Conservation (phyloP, 1,284 basidiomycete species). For the Leucoagaricus sp. region DNA sequence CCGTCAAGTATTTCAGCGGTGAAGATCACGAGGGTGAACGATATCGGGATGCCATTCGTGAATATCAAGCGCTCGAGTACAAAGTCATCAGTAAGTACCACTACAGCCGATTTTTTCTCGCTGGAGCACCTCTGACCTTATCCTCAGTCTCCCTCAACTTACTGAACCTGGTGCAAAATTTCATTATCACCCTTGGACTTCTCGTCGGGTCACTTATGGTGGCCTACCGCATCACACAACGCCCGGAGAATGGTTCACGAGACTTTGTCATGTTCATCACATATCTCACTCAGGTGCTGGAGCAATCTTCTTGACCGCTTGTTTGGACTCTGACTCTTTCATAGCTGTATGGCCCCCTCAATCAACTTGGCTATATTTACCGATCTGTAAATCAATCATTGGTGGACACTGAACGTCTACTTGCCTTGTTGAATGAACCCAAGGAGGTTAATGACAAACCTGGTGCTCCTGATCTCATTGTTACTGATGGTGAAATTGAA, state of each 20-base stretch:
- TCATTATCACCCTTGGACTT: constrained; percentile 77
- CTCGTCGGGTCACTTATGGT: constrained; percentile 80
- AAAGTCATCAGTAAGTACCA: constrained; percentile 67
- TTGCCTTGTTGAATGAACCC: constrained; percentile 75
- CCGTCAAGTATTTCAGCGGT: constrained; percentile 84
- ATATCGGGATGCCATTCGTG: constrained; percentile 71
- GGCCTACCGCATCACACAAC: constrained; percentile 60
- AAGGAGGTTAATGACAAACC: constrained; percentile 83
- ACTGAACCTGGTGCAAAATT: constrained; percentile 76
- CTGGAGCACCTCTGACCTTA: constrained; percentile 2
- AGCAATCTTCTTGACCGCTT: not conserved
- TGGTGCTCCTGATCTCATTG: constrained; percentile 70
- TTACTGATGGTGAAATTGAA: constrained; percentile 79
- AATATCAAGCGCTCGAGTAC: constrained; percentile 78
- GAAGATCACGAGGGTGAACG: constrained; percentile 79
- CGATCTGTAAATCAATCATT: constrained; percentile 73
- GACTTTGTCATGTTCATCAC: constrained; percentile 81
- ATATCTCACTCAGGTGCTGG: constrained; percentile 70
- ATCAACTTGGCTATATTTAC: constrained; percentile 74
- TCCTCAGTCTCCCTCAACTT: constrained; percentile 66
- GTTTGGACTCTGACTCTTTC: constrained; percentile 13
- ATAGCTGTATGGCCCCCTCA: constrained; percentile 72
- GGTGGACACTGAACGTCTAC: constrained; percentile 79
- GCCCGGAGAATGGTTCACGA: constrained; percentile 45
- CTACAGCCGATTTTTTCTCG: not conserved